Evolutionary conservation across 2,329 filamentous ascomycete genomes (phyloP).

Genomic region (Ophiognomonia clavigignenti-juglandacearum): DNA sequence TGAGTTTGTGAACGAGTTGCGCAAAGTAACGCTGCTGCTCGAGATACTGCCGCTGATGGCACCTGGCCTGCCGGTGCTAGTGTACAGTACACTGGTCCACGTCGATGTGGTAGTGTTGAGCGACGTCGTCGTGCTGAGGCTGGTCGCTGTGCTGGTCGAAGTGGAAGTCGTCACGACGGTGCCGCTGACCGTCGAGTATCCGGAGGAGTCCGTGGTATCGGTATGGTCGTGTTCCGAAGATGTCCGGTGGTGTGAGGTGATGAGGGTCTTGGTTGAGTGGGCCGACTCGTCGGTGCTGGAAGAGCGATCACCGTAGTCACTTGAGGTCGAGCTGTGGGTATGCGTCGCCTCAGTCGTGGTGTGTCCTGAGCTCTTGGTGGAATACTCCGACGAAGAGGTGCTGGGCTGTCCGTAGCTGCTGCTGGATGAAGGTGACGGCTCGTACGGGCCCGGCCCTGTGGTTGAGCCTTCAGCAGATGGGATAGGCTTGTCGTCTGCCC

Average conservation of each 20-base stretch:
- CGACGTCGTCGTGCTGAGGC: neutral
- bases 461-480: too few species aligned
- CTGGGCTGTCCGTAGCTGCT: constrained; percentile 2
- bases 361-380: neutral
- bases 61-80: neutral
- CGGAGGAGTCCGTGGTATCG: neutral
- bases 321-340: neutral
- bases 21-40: neutral
- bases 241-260: neutral
- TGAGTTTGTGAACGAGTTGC: constrained; percentile 1
- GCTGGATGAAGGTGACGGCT: too few species aligned
- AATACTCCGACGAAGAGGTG: neutral
- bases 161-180: neutral
- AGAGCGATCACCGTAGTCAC: neutral
- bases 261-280: neutral
- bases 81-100: neutral
- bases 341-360: neutral
- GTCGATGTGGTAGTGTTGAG: neutral
- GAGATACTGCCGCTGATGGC: neutral
- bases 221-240: neutral
- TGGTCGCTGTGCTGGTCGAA: neutral
- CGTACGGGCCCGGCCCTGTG: too few species aligned
- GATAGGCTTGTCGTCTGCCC: too few species aligned
- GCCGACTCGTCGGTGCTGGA: neutral
- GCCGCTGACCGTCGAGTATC: neutral